phyloP scores from a whole-genome alignment of 768 basidiomycete species.

The Leccinum rimulosum region DNA sequence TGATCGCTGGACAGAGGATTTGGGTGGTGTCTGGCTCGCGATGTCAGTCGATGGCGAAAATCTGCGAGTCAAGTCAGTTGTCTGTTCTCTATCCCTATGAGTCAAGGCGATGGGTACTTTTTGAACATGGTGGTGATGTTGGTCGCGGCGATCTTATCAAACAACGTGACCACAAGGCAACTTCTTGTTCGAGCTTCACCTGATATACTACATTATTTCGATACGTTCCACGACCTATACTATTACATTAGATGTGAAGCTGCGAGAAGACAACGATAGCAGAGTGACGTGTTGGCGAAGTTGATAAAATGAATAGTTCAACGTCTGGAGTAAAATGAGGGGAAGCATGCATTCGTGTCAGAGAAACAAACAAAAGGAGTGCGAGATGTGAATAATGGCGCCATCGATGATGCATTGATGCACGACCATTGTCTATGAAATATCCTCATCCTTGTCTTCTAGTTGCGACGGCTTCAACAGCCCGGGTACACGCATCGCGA shows the following conservation, averaged over 20 bases:
- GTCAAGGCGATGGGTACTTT: constrained; percentile 44
- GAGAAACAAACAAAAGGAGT: constrained; percentile 29
- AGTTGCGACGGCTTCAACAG: constrained; percentile 95
- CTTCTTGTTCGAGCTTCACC: constrained; percentile 13
- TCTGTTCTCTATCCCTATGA: constrained; percentile 1
- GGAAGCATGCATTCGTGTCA: constrained; percentile 27
- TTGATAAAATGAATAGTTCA: constrained; percentile 31
- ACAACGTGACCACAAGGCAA: background rate
- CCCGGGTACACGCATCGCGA: constrained; percentile 93
- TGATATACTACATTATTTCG: constrained; percentile 28
- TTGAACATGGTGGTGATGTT: constrained; percentile 61
- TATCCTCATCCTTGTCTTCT: constrained; percentile 92
- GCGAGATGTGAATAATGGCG: constrained; percentile 22
- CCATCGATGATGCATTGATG: constrained; percentile 22
- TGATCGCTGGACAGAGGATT: constrained; percentile 88
- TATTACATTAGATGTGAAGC: constrained; percentile 38
- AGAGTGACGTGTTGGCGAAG: constrained; percentile 20
- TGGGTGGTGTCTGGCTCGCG: constrained; percentile 85
- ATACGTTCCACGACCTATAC: constrained; percentile 31
- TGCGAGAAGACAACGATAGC: constrained; percentile 32
- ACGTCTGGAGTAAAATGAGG: constrained; percentile 17
- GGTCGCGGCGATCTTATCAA: constrained; percentile 14
- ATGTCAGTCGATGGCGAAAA: constrained; percentile 78
- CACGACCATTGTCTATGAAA: constrained; percentile 31
- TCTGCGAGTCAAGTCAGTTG: constrained; percentile 36